These are phyloP conservation scores for Starmerella geochares DNA, from an alignment of 805 yeast species.

Conservation along the genomic window DNA sequence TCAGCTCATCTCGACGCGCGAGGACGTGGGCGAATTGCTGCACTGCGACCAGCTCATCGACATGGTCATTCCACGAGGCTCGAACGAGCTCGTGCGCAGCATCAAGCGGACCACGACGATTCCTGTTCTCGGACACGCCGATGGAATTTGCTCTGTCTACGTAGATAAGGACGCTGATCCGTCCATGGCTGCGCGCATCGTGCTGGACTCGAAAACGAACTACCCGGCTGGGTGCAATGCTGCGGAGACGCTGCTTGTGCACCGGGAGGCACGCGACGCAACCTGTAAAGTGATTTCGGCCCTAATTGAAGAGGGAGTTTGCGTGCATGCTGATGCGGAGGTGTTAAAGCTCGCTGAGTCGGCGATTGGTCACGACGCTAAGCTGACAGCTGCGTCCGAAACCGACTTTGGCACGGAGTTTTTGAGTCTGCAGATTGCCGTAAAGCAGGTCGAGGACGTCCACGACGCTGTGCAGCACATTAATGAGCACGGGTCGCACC, in stretches of 20 bases:
- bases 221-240: conserved; percentile 99
- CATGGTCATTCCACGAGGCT: conserved; percentile 96
- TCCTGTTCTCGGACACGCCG: conserved; percentile 97
- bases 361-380: conserved; percentile 17
- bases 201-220: conserved; percentile 83
- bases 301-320: conserved; percentile 57
- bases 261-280: conserved; percentile 36
- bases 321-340: conserved; percentile 43
- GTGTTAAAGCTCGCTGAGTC: conserved; percentile 21
- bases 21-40: conserved; percentile 76
- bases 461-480: conserved; percentile 76
- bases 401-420: conserved; percentile 77
- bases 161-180: conserved; percentile 70
- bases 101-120: conserved; percentile 84
- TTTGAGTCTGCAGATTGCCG: conserved; percentile 72
- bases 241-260: conserved; percentile 71
- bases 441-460: conserved; percentile 48
- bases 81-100: conserved; percentile 76
- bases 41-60: conserved; percentile 83
- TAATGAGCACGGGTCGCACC: conserved; percentile 86
- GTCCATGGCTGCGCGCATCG: conserved; percentile 62
- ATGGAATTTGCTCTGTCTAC: conserved; percentile 87
- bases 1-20: conserved; percentile 79
- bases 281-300: conserved; percentile 29
- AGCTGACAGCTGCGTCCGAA: conserved; percentile 36